Conservation (phyloP, 352 stramenopile species). For the Plasmopara viticola region DNA sequence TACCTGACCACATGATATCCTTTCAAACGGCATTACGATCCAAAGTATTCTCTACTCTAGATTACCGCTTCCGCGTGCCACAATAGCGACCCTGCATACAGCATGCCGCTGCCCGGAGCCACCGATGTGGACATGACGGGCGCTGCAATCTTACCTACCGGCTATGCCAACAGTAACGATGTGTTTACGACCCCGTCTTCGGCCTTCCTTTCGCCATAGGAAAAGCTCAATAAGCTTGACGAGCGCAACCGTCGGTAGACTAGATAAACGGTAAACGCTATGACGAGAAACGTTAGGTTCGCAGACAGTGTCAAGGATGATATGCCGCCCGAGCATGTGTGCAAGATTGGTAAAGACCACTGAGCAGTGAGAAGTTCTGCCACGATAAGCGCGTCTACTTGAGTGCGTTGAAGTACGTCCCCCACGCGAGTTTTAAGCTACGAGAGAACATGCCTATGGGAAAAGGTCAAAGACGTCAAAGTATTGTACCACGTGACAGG, state of each 20-base stretch:
- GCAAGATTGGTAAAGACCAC: conserved; percentile 99
- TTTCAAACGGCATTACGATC: conserved; percentile 8
- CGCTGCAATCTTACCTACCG: conserved; percentile 7
- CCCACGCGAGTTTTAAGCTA: conserved; percentile 98
- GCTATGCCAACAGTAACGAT: conserved; percentile 9
- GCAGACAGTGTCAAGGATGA: conserved; percentile 89
- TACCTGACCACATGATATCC: not conserved
- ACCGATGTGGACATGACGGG: conserved; percentile 25
- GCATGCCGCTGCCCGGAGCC: conserved; percentile 22
- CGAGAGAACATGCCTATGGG: conserved; percentile 99
- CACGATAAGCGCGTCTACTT: conserved; percentile 99
- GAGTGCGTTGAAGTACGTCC: conserved; percentile 99
- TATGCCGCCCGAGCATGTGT: conserved; percentile 95
- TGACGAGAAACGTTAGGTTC: conserved; percentile 90
- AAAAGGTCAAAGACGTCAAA: conserved; percentile 98
- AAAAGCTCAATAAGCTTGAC: conserved; percentile 61
- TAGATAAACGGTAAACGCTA: conserved; percentile 94
- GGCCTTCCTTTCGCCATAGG: conserved; percentile 32
- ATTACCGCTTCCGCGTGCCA: conserved; percentile 3
- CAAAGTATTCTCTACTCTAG: conserved; percentile 4
- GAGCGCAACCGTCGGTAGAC: conserved; percentile 76
- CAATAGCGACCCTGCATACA: conserved; percentile 10
- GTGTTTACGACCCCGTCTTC: not conserved
- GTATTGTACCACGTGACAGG: conserved; percentile 99
- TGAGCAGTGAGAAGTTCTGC: conserved; percentile 99